Base-by-base conservation (phyloP, 306 rosid species). In the Castanea crenata region DNA sequence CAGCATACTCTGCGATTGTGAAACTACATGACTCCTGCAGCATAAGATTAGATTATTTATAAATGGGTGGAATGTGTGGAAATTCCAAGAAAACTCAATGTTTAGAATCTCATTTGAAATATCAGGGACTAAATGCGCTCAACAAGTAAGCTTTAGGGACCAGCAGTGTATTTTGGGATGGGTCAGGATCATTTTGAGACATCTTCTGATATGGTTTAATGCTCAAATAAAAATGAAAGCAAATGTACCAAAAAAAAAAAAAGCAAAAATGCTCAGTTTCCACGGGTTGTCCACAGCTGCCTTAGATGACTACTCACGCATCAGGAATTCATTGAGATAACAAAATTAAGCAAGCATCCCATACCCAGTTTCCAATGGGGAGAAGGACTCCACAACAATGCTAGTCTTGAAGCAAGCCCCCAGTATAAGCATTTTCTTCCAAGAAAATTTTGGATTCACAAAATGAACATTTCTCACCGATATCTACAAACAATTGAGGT, bases 401-500 rank as follows among this genome's bases (percentile, higher is more conserved):
- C 86, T 91, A 79, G 94, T 91, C 92, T 86, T 92, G 80, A 83
- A 77, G 73, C 99, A 95, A 68, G 92, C 91, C 82, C 98, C 99
- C 71, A 95, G 97, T 80, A 95, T 73, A 86, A 91, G 85, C 78
- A 87, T 72, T 85, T 89, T 92, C 74, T 93, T 85, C 99, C 98
- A 92, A 21, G 90, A 77, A 85, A 90, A 92, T 73, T 79, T 83
- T 5, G 97, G 95, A 78, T 90, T 79, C 82, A 95, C 92, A 79
- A 92, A 87, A 79, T 92, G 97, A 58, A 84, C 95, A 84, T 91
- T 95, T 83, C 89, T 88, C 55, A 92, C 85, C 31, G 91, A 87
- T 82, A 92, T 81, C 99, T 94, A 77, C 83, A 82, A 21, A 74
- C 34, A 16, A 32, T 38, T 23, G 57, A 76, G 63, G 21, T 54